Conservation (phyloP, 106 monocot species). For the Platanthera guangdongensis region DNA sequence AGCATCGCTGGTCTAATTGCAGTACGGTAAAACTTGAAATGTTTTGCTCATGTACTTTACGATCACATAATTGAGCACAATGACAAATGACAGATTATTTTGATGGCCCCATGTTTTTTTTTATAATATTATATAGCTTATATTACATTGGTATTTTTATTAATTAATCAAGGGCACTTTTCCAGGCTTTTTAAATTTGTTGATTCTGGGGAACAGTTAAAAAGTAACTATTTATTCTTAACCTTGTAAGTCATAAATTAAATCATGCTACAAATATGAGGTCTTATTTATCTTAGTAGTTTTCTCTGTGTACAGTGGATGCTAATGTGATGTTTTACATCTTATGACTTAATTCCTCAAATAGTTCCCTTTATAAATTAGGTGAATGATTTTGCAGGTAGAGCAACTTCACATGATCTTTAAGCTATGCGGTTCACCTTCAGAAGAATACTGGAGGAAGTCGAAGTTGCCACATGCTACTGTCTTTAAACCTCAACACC, state of each 20-base stretch:
- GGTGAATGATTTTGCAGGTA: constrained; percentile 31
- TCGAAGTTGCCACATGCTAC: constrained; percentile 49
- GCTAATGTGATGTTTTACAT: not conserved
- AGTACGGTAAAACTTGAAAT: too few relatives aligned
- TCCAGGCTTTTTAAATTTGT: not conserved
- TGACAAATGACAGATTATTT: not conserved
- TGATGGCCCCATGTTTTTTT: not conserved
- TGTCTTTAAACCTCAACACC: constrained; percentile 64
- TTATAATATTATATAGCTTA: not conserved
- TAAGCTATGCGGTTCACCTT: constrained; percentile 89
- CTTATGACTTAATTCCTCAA: not conserved
- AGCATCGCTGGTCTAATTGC: too few relatives aligned
- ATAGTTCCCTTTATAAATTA: not conserved
- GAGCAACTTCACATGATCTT: constrained; percentile 97
- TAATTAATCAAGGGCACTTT: not conserved
- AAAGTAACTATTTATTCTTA: not conserved
- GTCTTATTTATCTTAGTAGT: not conserved
- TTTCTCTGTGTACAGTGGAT: not conserved
- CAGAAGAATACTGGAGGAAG: constrained; percentile 78
- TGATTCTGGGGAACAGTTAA: not conserved
- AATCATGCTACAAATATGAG: not conserved
- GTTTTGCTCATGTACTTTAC: too few relatives aligned
- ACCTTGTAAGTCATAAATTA: not conserved
- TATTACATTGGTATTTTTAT: not conserved
- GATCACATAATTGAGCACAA: too few relatives aligned